Evolutionary conservation across 1,284 basidiomycete species (phyloP).

Genomic region (Lignosus rhinocerotis): DNA sequence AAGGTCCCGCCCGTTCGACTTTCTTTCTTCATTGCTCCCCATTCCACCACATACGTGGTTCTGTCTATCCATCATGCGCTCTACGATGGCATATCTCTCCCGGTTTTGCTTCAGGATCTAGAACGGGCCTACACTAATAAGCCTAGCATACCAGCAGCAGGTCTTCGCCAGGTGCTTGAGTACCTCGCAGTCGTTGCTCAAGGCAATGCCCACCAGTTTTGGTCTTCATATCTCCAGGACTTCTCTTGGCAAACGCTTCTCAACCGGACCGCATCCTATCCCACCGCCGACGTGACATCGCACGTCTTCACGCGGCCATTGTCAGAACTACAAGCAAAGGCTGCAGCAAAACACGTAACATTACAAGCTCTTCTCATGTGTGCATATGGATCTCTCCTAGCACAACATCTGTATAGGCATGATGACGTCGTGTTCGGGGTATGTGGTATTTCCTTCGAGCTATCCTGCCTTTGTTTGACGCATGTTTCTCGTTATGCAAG

Average conservation of each 20-base stretch:
- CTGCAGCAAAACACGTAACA: slow-evolving; percentile 41
- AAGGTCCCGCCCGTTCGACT: slow-evolving; percentile 39
- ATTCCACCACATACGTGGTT: slow-evolving; percentile 28
- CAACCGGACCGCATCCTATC: slow-evolving; percentile 19
- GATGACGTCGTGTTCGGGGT: slow-evolving; percentile 48
- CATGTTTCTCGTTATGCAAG: slow-evolving; percentile 28
- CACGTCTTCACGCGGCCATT: slow-evolving; percentile 31
- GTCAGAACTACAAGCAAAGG: slow-evolving; percentile 34
- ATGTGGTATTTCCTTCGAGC: slow-evolving; percentile 18
- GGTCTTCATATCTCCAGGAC: slow-evolving; percentile 36
- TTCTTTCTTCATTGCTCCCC: slow-evolving; percentile 28
- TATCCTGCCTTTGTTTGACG: background rate
- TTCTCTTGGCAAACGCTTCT: slow-evolving; percentile 36
- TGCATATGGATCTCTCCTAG: slow-evolving; percentile 40
- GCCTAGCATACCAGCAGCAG: slow-evolving; percentile 22
- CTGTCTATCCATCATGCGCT: slow-evolving; percentile 51
- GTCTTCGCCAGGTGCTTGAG: slow-evolving; percentile 35
- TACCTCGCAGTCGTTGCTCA: slow-evolving; percentile 34
- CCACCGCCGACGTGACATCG: slow-evolving; percentile 22
- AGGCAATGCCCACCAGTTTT: slow-evolving; percentile 37
- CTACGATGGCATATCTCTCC: slow-evolving; percentile 48
- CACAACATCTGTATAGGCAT: slow-evolving; percentile 26
- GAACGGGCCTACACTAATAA: slow-evolving; percentile 35
- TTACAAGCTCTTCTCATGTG: slow-evolving; percentile 45
- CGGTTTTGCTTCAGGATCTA: slow-evolving; percentile 40